These are phyloP conservation scores for Sporobolomyces phaffii DNA, from an alignment of 768 basidiomycete genomes.

Conservation along the genomic window DNA sequence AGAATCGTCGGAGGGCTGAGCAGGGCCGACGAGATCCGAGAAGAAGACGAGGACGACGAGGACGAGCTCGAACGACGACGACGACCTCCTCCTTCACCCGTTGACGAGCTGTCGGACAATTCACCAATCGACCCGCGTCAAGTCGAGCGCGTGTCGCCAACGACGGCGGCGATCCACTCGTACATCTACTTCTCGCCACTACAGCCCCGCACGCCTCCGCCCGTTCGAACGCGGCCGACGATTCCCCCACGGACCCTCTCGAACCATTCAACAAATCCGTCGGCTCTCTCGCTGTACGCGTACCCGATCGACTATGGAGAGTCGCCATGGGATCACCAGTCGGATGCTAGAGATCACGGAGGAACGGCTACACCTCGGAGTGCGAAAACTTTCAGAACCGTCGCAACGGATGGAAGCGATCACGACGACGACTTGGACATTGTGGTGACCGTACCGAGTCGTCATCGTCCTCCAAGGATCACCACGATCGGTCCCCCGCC, in stretches of 20 bases:
- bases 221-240: neutral
- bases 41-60: neutral
- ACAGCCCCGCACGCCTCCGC: neutral
- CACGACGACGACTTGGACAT: no score
- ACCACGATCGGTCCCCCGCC: no score
- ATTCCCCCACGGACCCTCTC: neutral
- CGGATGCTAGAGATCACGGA: neutral
- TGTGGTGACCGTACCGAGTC: no score
- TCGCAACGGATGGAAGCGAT: neutral
- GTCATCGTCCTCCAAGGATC: no score
- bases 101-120: no score
- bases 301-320: slow-evolving; percentile 9
- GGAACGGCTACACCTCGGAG: neutral
- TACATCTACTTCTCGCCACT: slow-evolving; percentile 12
- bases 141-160: no score
- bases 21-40: neutral
- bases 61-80: no score
- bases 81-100: no score
- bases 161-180: no score
- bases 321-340: neutral
- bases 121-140: slow-evolving; percentile 3
- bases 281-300: neutral
- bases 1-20: neutral
- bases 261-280: neutral
- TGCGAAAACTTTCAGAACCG: neutral